Evolutionary conservation across 495 filamentous ascomycete species (phyloP).

Genomic region (Poronia punctata): DNA sequence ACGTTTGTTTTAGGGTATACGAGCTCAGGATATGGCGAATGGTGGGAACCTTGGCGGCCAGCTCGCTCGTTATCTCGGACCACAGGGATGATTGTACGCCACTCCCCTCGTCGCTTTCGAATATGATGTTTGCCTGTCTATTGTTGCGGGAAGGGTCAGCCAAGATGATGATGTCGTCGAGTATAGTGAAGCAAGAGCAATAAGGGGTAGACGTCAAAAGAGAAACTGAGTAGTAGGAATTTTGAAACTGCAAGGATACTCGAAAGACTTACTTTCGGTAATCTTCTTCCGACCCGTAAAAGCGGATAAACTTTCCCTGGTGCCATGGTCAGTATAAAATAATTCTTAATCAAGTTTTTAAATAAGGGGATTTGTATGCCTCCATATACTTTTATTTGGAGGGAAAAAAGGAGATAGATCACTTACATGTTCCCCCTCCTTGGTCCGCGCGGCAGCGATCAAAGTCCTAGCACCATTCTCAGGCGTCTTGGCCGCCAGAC

Average conservation of each 20-base stretch:
- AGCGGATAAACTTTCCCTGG: constrained; percentile 19
- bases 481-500: constrained; percentile 19
- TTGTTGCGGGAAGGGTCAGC: not conserved
- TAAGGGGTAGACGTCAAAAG: not conserved
- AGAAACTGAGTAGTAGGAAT: not conserved
- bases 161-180: not conserved
- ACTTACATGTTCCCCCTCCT: constrained; percentile 26
- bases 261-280: constrained; percentile 14
- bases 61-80: constrained; percentile 27
- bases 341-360: too few species aligned
- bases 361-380: too few species aligned
- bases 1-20: too few species aligned
- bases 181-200: not conserved
- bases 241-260: not conserved
- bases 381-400: too few species aligned
- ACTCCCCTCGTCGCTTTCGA: constrained; percentile 28
- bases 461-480: constrained; percentile 31
- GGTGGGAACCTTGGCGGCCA: constrained; percentile 13
- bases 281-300: constrained; percentile 17
- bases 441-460: constrained; percentile 22
- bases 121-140: constrained; percentile 11
- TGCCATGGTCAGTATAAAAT: constrained; percentile 1
- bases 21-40: constrained; percentile 3
- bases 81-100: constrained; percentile 32
- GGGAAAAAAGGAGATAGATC: not conserved